These are phyloP conservation scores for Microcera coccophila DNA, from an alignment of 2,329 filamentous ascomycete species.

Conservation along the genomic window DNA sequence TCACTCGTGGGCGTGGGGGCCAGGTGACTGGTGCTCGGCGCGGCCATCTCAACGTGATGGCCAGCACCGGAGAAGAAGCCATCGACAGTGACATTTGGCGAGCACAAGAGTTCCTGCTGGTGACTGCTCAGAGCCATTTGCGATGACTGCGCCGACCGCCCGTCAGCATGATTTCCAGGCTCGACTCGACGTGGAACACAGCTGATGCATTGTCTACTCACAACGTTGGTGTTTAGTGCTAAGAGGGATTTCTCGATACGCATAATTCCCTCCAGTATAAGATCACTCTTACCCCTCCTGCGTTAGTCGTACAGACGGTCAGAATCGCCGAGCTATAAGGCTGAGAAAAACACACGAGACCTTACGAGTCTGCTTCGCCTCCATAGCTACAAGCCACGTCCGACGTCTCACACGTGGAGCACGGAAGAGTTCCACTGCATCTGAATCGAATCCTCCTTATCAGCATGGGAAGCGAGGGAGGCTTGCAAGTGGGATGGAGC, in stretches of 20 bases:
- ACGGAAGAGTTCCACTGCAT: conserved; percentile 47
- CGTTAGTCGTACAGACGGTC: neutral
- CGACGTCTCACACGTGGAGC: conserved; percentile 35
- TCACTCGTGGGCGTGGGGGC: conserved; percentile 20
- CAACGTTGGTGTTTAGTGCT: conserved; percentile 41
- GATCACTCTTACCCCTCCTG: conserved; percentile 48
- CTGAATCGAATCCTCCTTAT: conserved; percentile 27
- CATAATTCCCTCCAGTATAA: conserved; percentile 48
- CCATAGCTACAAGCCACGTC: conserved; percentile 41
- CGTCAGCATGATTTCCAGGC: no score
- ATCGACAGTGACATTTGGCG: conserved; percentile 15
- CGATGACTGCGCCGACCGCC: no score
- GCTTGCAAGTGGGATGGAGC: conserved; percentile 1
- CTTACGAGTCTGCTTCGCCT: conserved; percentile 42
- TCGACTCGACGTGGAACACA: no score
- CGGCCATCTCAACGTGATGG: conserved; percentile 15
- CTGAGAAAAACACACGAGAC: neutral
- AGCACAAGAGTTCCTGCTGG: no score
- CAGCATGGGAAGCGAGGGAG: conserved; percentile 4
- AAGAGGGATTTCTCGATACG: conserved; percentile 45
- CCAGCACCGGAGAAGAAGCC: conserved; percentile 24
- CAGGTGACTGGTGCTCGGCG: conserved; percentile 23
- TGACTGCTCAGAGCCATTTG: no score
- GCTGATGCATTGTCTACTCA: no score
- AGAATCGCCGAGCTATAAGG: conserved; percentile 6